Conservation (phyloP, 2,329 filamentous ascomycete species). For the Hymenotorrendiella dingleyae region DNA sequence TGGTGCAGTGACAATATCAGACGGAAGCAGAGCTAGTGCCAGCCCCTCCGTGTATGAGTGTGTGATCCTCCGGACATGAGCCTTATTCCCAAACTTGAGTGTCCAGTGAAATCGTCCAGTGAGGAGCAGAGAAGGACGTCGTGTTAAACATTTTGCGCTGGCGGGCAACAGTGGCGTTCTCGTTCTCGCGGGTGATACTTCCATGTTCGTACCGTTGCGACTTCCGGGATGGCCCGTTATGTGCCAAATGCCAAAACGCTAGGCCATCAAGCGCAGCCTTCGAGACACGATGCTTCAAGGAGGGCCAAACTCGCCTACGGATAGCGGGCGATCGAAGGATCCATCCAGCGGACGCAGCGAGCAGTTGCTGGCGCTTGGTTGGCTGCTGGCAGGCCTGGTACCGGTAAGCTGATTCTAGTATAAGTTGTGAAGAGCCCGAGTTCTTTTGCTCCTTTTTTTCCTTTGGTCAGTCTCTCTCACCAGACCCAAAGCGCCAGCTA, state of each 20-base stretch:
- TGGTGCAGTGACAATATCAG: conserved; percentile 7
- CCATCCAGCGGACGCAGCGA: background rate
- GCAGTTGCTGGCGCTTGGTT: background rate
- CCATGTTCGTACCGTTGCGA: too few species aligned
- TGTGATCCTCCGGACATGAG: conserved; percentile 19
- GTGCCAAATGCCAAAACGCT: too few species aligned
- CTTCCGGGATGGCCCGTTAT: too few species aligned
- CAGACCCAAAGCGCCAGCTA: conserved; percentile 25
- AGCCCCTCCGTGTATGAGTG: too few species aligned
- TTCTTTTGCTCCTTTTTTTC: conserved; percentile 6
- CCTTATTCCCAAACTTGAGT: conserved; percentile 2
- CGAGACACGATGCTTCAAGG: conserved; percentile 12
- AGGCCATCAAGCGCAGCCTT: too few species aligned
- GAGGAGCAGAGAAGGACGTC: conserved; percentile 2
- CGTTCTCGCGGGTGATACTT: too few species aligned
- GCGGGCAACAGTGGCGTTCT: too few species aligned
- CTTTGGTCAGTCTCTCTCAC: conserved; percentile 25
- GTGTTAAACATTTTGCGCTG: too few species aligned
- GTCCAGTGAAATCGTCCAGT: conserved; percentile 2
- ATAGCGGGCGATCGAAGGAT: conserved; percentile 18
- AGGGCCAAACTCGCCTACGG: conserved; percentile 24
- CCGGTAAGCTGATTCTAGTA: conserved; percentile 16
- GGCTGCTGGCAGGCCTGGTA: conserved; percentile 1
- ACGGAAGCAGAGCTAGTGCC: background rate
- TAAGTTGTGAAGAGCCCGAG: too few species aligned